These are phyloP conservation scores for Bocquillonia castaneifolia DNA, from an alignment of 441 rosid species.

Conservation along the genomic window DNA sequence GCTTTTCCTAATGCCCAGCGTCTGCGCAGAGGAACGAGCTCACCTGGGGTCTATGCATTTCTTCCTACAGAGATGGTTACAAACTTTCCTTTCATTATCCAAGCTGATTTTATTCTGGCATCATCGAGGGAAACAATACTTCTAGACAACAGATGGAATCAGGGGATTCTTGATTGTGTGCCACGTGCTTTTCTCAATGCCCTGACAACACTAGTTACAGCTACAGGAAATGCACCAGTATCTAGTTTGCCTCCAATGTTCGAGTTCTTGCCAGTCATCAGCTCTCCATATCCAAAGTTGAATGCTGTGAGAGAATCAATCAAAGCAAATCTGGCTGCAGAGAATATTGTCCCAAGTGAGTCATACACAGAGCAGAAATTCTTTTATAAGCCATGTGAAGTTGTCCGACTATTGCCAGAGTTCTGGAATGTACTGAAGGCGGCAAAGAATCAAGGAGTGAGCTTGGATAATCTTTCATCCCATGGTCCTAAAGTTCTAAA, in stretches of 20 bases:
- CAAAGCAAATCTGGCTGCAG: conserved; percentile 32
- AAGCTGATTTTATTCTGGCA: conserved; percentile 59
- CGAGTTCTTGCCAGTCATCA: conserved; percentile 49
- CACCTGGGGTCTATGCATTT: conserved; percentile 69
- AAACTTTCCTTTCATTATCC: conserved; percentile 61
- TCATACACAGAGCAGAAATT: conserved; percentile 45
- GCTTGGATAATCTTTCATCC: conserved; percentile 50
- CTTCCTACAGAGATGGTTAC: conserved; percentile 83
- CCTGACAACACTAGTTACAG: conserved; percentile 46
- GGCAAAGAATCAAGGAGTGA: conserved; percentile 44
- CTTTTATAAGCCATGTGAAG: conserved; percentile 51
- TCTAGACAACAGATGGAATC: conserved; percentile 61
- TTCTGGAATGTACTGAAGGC: conserved; percentile 56
- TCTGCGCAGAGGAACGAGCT: conserved; percentile 37
- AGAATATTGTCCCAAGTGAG: conserved; percentile 53
- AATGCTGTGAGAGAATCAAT: conserved; percentile 49
- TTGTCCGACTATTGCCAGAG: conserved; percentile 48
- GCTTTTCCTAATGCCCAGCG: conserved; percentile 68
- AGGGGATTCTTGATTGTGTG: conserved; percentile 62
- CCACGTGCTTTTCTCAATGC: conserved; percentile 57
- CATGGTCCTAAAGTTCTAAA: conserved; percentile 43
- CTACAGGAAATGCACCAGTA: conserved; percentile 41
- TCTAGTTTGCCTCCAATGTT: conserved; percentile 48
- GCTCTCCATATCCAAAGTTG: conserved; percentile 34
- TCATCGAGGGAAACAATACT: conserved; percentile 67